Base-by-base conservation (phyloP, 83 land plant species). In the Picea engelmannii region DNA sequence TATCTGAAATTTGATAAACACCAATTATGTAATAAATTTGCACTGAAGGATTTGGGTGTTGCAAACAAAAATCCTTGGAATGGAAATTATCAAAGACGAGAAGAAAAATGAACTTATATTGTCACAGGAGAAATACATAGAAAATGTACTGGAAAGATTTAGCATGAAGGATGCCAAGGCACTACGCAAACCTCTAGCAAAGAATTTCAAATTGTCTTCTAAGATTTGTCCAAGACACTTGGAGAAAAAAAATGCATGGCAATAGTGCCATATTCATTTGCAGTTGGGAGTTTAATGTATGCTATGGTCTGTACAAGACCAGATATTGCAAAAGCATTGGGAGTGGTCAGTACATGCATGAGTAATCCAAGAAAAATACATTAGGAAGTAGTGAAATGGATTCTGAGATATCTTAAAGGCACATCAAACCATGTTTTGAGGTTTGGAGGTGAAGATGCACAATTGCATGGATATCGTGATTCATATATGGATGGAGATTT, bases 291-390 rank as follows among this genome's bases (percentile, higher is more conserved):
- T 80, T 66, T 80, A 42, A 80, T 80, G 74, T 80, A 80, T 49
- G 82, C 1, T 17, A 80, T 80, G 74, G 74, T 81, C 6, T 81
- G 62, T 60, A 81, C 62, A 17, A 81, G 75, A 58, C 71, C 40
- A 66, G 73, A 66, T 23, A 66, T 80, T 23, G 81, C 58, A 20
- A 24, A 80, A 44, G 47, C 73, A 65, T 58, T 80, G 66, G 81
- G 81, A 6, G 20, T 42, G 42, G 81, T 80, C 25, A 80, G 71
- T 23, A 6, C 55, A 24, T 71, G 12, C 82, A 81, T 71, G 69
- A 62, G 82, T 3, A 70, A 35, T 62, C 24, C 31, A 27, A 27
- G 31, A 27, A 27, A 27, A 27, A 27, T 27, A 27, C 31, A 27
- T 27, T 27, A 27, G 31, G 31, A 27, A 27, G 31, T 27, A 27